Percentiles rank a stretch among this genome's conserved stretches.
Conservation (phyloP, 108 stramenopile species). For the Fragilaria radians region DNA sequence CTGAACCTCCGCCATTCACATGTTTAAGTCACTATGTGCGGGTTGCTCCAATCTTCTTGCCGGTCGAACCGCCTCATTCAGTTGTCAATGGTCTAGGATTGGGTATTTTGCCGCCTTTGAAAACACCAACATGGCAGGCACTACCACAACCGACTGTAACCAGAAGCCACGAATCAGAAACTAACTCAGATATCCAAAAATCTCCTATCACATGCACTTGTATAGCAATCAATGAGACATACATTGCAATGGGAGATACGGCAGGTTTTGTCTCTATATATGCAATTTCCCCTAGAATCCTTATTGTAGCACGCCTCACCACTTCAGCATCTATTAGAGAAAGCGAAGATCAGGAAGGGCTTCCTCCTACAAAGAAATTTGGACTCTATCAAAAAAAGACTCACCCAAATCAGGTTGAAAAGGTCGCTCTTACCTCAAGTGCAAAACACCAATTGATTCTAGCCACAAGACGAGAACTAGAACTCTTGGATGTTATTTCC, state of each 20-base stretch:
- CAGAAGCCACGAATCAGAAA: not conserved
- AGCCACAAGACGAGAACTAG: conserved; percentile 2
- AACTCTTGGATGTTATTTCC: not conserved
- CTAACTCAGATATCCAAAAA: not conserved
- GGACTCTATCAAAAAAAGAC: not conserved
- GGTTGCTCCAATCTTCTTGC: not conserved
- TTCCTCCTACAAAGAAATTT: not conserved
- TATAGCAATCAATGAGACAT: conserved; percentile 19
- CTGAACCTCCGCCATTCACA: not conserved
- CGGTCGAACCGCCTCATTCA: conserved; percentile 4
- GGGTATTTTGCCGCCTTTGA: not conserved
- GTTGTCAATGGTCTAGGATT: not conserved
- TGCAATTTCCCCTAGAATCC: conserved; percentile 12
- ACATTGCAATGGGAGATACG: conserved; percentile 38
- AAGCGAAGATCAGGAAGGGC: not conserved
- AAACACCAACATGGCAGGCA: conserved; percentile 1
- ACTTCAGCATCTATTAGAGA: conserved; percentile 23
- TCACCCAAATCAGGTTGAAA: not conserved
- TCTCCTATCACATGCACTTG: not conserved
- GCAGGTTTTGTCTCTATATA: conserved; percentile 43
- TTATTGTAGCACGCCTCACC: conserved; percentile 23
- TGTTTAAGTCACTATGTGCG: not conserved
- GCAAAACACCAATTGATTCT: not conserved
- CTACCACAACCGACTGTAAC: not conserved
- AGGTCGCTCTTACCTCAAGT: not conserved